phyloP scores from a whole-genome alignment of 2,329 filamentous ascomycete genomes.

The Fusarium abutilonis region DNA sequence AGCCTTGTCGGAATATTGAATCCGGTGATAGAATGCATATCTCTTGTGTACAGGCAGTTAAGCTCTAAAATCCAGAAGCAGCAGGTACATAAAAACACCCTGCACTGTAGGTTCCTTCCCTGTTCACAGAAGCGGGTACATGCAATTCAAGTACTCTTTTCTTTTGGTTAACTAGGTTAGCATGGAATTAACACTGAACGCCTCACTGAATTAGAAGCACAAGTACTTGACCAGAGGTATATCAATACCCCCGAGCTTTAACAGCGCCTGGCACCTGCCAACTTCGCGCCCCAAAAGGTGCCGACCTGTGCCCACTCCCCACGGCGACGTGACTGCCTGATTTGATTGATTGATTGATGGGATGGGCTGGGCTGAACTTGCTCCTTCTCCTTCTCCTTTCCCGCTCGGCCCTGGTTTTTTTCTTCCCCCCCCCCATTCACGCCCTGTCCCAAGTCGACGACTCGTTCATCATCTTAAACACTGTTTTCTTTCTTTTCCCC shows the following conservation, averaged over 20 bases:
- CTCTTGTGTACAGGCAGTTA: slow-evolving; percentile 20
- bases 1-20: slow-evolving; percentile 7
- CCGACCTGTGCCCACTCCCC: slow-evolving; percentile 39
- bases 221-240: slow-evolving; percentile 12
- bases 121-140: slow-evolving; percentile 24
- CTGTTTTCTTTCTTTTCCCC: slow-evolving; percentile 25
- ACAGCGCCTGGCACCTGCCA: slow-evolving; percentile 40
- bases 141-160: slow-evolving; percentile 20
- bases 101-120: slow-evolving; percentile 18
- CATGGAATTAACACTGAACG: too few species aligned
- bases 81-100: slow-evolving; percentile 14
- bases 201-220: background rate
- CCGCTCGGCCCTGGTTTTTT: slow-evolving; percentile 44
- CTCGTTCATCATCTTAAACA: slow-evolving; percentile 43
- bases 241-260: slow-evolving; percentile 20
- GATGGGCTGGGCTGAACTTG: slow-evolving; percentile 7
- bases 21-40: slow-evolving; percentile 21
- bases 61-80: slow-evolving; percentile 1
- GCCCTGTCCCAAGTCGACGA: slow-evolving; percentile 38
- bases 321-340: slow-evolving; percentile 43
- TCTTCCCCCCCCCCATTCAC: slow-evolving; percentile 38
- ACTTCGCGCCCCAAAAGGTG: slow-evolving; percentile 34
- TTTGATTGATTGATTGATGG: slow-evolving; percentile 36
- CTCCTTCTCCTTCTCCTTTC: slow-evolving; percentile 47
- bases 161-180: slow-evolving; percentile 5